Base-by-base conservation (phyloP, 1,139 yeast genomes). In the Scheffersomyces quercinus region DNA sequence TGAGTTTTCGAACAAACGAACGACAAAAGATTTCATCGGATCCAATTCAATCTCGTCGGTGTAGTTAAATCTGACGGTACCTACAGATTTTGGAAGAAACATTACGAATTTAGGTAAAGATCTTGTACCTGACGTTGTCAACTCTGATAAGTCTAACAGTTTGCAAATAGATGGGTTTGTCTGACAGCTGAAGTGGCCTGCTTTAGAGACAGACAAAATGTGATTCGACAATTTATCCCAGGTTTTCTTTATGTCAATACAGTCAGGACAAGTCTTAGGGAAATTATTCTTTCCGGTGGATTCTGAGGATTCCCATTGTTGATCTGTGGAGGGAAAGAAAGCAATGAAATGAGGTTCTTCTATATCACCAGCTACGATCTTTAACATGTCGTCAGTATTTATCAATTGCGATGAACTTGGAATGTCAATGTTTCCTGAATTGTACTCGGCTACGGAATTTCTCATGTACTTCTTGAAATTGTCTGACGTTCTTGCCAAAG, bases 171-270 rank as follows among this genome's bases (percentile, higher is more conserved):
- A 65, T 3, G 70, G 64, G 51, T 81, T 72, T 14, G 75, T 59
- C 28, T 62, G 59, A 60, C 93, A 85, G 62, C 81, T 82, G 48
- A 85, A 67, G 59, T 81, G 88, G 7, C 78, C 85, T 0, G 80
- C 64, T n/a, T 65, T 65, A n/a, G 78, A 65, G 7, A 67, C 63
- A 7, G 68, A 56, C 10, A 66, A 52, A 5, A 84, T 58, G 38
- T 70, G 75, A 52, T 79, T 81, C 15, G 84, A 74, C 8, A 82
- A 60, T 34, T 71, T 62, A 44, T 75, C 79, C 93, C 93, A 86
- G 2, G 69, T 54, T 47, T 73, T 74, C 48, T 79, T 78, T 44
- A 72, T 69, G 11, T 72, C 76, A 39, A 69, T 52, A 52, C 88
- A 81, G 44, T 77, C 75, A 24, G 67, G 67, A 54, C 85, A 82